Base-by-base conservation (phyloP, 176 grass and related monocot species). In the Miscanthus lutarioriparius region DNA sequence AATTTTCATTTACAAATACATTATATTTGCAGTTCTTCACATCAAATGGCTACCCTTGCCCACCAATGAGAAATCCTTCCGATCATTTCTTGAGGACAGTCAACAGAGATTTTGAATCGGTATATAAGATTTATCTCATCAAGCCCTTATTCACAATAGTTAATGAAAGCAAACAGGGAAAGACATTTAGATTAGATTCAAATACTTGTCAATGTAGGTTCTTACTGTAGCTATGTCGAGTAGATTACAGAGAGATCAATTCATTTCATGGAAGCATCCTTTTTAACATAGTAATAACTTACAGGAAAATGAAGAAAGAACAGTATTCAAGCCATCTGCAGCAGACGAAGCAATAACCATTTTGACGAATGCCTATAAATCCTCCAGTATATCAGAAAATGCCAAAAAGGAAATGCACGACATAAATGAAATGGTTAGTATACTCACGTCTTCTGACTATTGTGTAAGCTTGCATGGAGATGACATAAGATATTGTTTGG, bases 21-120 rank as follows among this genome's bases (percentile, higher is more conserved):
- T 23, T 58, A 58, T 4, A 47, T 25, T 58, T 87, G 16, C 51
- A 95, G 93, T 95, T 95, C 78, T 95, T 95, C 11, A 40, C 90
- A 27, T 81, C 70, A 16, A 91, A 87, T 30, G 88, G 90, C 19
- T 92, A 90, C 58, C 74, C 90, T 48, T 95, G 93, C 45, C 93
- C 90, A 7, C 30, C 63, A 15, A 81, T 87, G 37, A 86, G 90
- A 64, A 95, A 92, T 43, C 90, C 93, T 28, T 95, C 93, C 1
- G 88, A 95, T 53, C 87, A 92, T 49, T 95, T 87, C 38, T 28
- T 95, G 23, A 80, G 88, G 32, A 95, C 86, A 13, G 84, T 95
- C 35, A 95, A 95, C 67, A 92, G 86, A 84, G 93, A 95, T 45
- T 95, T 95, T 38, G 90, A 95, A 12, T 77, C 75, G 78, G 92